Conservation (phyloP, 2,329 filamentous ascomycete species). For the Paraphoma chrysanthemicola region DNA sequence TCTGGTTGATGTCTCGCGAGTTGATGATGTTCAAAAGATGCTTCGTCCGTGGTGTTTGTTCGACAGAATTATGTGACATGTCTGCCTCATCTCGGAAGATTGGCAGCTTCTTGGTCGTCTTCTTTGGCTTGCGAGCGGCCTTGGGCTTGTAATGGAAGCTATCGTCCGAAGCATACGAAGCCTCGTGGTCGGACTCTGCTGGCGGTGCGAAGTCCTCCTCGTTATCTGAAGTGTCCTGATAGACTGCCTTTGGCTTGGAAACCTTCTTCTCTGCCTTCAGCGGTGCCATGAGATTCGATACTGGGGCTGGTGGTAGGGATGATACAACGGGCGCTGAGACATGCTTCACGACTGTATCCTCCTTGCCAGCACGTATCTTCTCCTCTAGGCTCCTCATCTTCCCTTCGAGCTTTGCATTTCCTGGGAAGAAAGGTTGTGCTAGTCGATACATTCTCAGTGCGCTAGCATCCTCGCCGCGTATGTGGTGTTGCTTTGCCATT, state of each 20-base stretch:
- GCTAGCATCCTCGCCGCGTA: slow-evolving; percentile 77
- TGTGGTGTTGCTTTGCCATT: slow-evolving; percentile 91
- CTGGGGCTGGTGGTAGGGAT: slow-evolving; percentile 22
- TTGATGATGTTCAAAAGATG: slow-evolving; percentile 75
- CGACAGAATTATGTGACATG: slow-evolving; percentile 14
- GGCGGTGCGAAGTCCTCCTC: slow-evolving; percentile 55
- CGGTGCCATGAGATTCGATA: slow-evolving; percentile 47
- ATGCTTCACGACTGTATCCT: slow-evolving; percentile 33
- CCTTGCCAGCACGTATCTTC: slow-evolving; percentile 52
- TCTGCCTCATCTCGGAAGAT: slow-evolving; percentile 45
- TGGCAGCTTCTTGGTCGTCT: slow-evolving; percentile 41
- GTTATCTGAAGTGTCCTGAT: slow-evolving; percentile 26
- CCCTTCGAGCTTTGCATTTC: slow-evolving; percentile 74
- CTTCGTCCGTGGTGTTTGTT: slow-evolving; percentile 64
- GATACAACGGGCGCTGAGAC: slow-evolving; percentile 17
- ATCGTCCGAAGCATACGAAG: slow-evolving; percentile 47
- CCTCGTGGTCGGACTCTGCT: slow-evolving; percentile 45
- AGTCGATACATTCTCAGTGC: slow-evolving; percentile 87
- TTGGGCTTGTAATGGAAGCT: slow-evolving; percentile 50
- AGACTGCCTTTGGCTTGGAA: slow-evolving; percentile 19
- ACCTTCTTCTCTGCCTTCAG: slow-evolving; percentile 33
- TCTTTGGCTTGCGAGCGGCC: slow-evolving; percentile 39
- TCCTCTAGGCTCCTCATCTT: slow-evolving; percentile 65
- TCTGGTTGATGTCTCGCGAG: slow-evolving; percentile 70
- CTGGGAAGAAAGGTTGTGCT: slow-evolving; percentile 84